Base-by-base conservation (phyloP, 2,329 filamentous ascomycete species). In the Aplosporella prunicola region DNA sequence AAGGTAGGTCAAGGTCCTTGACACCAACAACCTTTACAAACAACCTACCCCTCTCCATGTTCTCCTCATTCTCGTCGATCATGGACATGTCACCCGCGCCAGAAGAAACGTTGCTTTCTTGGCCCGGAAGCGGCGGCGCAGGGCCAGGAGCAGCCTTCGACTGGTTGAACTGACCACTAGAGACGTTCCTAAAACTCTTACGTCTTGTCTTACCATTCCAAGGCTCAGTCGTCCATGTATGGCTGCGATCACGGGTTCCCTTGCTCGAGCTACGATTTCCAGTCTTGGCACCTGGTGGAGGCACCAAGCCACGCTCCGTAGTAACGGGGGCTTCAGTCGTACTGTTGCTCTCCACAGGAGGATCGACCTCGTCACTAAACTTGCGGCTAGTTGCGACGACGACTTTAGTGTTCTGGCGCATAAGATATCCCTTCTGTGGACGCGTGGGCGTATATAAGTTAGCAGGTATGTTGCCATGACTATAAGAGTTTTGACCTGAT, bases 21-120 rank as follows among this genome's bases (percentile, higher is more conserved):
- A 96, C 87, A 29, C 89, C 88, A 59, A 96, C 82, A n/a, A 98
- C 91, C 67, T 98, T 98, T 47, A 98, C 88, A 51, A 98, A 98
- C 2, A 98, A 71, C 43, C 91, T 73, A 8, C 91, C 91, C 49
- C 91, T 72, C 62, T 98, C 91, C 41, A 80, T 80, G 36, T 78
- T 85, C 41, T 95, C 88, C 38, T 85, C 81, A 8, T 74, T 73
- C 5, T 71, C 66, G 23, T 62, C 61, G 40, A 82, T 64, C 3
- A 73, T 67, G 13, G 86, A 71, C 5, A 78, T 71, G 35, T 74
- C 76, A 10, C 33, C 39, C 4, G 86, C 56, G 5, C 63, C 60
- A 11, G 74, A 66, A 5, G 74, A 67, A 4, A 80, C 79, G 50
- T 85, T 87, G 59, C 87, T 94, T 48, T 85, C 78, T 48, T 91